These are phyloP conservation scores for Plasmodium knowlesi DNA, from an alignment of 169 alveolate genomes.

Conservation along the genomic window DNA sequence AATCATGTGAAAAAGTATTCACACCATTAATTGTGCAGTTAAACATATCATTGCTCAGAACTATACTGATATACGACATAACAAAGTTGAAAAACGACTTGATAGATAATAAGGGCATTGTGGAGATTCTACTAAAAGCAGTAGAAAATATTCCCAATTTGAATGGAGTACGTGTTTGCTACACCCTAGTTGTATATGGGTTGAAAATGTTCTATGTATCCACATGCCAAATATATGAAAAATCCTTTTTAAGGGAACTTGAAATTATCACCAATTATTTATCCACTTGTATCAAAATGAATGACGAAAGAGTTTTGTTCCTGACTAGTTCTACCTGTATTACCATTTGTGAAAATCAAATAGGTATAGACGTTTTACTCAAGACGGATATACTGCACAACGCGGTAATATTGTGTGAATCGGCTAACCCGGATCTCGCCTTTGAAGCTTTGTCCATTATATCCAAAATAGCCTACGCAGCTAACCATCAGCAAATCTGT, in stretches of 20 bases:
- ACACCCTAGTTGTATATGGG: conserved; percentile 69
- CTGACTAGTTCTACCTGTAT: conserved; percentile 74
- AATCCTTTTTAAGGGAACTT: conserved; percentile 72
- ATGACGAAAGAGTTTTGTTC: conserved; percentile 58
- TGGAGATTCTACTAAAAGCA: conserved; percentile 53
- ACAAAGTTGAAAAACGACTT: conserved; percentile 67
- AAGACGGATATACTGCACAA: conserved; percentile 74
- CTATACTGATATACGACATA: conserved; percentile 63
- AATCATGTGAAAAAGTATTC: conserved; percentile 43
- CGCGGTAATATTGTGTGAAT: conserved; percentile 72
- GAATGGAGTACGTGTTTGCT: conserved; percentile 76
- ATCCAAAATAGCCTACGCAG: conserved; percentile 89
- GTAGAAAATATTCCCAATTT: conserved; percentile 68
- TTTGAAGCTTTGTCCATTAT: conserved; percentile 90
- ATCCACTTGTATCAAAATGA: conserved; percentile 72
- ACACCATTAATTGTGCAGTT: conserved; percentile 65
- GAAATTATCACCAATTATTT: conserved; percentile 70
- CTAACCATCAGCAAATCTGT: conserved; percentile 84
- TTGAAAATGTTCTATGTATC: conserved; percentile 75
- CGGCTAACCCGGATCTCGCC: conserved; percentile 79
- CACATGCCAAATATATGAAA: conserved; percentile 74
- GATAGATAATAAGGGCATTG: conserved; percentile 66
- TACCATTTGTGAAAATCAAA: conserved; percentile 76
- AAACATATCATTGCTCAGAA: conserved; percentile 42
- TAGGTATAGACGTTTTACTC: conserved; percentile 67